These are phyloP conservation scores for Fomitopsis pinicola DNA, from an alignment of 1,284 basidiomycete genomes.

Conservation along the genomic window DNA sequence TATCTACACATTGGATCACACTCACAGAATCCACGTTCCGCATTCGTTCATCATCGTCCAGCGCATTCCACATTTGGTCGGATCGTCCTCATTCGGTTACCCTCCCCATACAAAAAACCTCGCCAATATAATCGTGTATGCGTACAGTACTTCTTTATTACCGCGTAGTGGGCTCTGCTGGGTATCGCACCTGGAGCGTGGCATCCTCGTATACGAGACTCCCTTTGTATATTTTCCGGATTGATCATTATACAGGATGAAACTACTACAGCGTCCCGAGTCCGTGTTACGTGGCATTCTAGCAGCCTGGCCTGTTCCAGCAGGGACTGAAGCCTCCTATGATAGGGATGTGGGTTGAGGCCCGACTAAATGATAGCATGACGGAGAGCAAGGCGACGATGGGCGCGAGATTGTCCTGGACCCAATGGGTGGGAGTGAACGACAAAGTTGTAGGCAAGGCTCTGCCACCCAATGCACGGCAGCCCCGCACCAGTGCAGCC, in stretches of 20 bases:
- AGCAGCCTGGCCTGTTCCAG: background rate
- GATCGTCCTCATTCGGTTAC: background rate
- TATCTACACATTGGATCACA: background rate
- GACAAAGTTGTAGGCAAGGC: background rate
- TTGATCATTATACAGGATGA: background rate
- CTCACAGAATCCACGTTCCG: background rate
- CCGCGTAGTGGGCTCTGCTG: background rate
- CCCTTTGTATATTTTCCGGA: background rate
- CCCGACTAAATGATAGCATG: too few species aligned
- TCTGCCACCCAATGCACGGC: background rate
- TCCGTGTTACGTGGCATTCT: background rate
- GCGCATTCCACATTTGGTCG: background rate
- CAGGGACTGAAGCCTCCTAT: background rate
- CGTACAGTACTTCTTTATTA: background rate
- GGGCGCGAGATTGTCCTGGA: background rate
- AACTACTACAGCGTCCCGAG: background rate
- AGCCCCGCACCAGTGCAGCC: background rate
- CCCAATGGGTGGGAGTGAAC: background rate
- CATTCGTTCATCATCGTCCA: background rate
- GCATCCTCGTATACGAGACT: background rate
- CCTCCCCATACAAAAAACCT: background rate
- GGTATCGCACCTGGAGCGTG: background rate
- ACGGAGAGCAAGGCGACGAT: background rate
- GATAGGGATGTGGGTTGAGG: background rate
- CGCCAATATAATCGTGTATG: constrained; percentile 3